phyloP scores from a whole-genome alignment of 805 yeast genomes.

The Starmera dryadoides region DNA sequence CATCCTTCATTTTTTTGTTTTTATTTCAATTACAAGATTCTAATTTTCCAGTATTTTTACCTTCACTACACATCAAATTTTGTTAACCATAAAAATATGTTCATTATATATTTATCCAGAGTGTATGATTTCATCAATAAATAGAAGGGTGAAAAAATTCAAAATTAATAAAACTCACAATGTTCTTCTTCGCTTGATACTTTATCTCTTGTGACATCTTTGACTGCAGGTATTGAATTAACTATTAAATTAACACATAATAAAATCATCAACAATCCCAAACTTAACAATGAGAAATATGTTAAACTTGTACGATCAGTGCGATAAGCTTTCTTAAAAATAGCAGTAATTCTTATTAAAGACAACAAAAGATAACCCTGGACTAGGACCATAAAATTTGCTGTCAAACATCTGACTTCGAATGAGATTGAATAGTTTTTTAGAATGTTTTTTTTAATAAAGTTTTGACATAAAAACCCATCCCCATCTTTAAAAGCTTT shows the following conservation, averaged over 20 bases:
- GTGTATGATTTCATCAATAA: too few relatives aligned
- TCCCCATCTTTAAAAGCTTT: not conserved
- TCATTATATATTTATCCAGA: too few relatives aligned
- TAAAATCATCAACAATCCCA: constrained; percentile 1
- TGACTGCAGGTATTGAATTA: not conserved
- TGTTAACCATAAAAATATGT: too few relatives aligned
- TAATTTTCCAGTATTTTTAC: too few relatives aligned
- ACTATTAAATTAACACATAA: constrained; percentile 1
- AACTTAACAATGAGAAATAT: not conserved
- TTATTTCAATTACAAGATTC: constrained; percentile 2
- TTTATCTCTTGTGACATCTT: not conserved
- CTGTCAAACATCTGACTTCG: not conserved
- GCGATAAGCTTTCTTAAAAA: not conserved
- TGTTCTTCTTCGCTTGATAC: too few relatives aligned
- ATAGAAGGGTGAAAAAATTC: too few relatives aligned
- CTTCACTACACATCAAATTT: too few relatives aligned
- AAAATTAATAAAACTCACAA: too few relatives aligned
- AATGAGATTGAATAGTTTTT: not conserved
- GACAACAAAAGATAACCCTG: constrained; percentile 1
- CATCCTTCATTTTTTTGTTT: constrained; percentile 13
- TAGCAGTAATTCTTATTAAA: not conserved
- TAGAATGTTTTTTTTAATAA: not conserved
- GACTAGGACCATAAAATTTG: not conserved
- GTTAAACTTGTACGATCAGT: not conserved
- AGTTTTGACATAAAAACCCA: not conserved